Evolutionary conservation across 176 grass and related monocot species (phyloP).

Genomic region (Phyllostachys edulis): DNA sequence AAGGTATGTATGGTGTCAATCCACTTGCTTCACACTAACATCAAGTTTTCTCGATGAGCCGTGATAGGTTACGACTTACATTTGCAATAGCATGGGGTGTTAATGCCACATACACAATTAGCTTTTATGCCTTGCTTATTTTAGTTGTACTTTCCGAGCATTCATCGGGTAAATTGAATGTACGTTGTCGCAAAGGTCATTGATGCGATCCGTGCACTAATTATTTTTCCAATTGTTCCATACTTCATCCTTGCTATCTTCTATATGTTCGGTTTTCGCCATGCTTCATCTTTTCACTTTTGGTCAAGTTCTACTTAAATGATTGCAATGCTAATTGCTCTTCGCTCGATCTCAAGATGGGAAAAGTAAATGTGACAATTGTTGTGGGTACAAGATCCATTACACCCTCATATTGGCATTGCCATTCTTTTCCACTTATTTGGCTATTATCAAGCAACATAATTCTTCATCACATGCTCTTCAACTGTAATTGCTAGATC

Average conservation of each 20-base stretch:
- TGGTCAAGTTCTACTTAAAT: slow-evolving; percentile 73
- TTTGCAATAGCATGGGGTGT: no score
- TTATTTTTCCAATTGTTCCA: slow-evolving; percentile 85
- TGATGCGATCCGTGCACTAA: slow-evolving; percentile 85
- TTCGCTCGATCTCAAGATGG: slow-evolving; percentile 71
- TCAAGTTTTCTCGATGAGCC: no score
- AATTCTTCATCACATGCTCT: slow-evolving; percentile 84
- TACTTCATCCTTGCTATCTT: slow-evolving; percentile 77
- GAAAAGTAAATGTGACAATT: slow-evolving; percentile 89
- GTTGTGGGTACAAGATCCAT: slow-evolving; percentile 85
- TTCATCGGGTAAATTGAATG: no score
- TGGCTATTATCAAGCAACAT: slow-evolving; percentile 87
- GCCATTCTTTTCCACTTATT: slow-evolving; percentile 96
- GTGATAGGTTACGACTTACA: no score
- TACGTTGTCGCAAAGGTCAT: slow-evolving; percentile 97
- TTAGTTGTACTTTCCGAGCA: no score
- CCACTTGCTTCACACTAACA: no score
- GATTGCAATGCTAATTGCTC: slow-evolving; percentile 87
- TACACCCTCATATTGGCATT: slow-evolving; percentile 87
- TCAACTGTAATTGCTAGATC: slow-evolving; percentile 84
- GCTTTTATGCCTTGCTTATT: no score
- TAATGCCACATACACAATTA: no score
- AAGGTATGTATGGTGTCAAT: no score
- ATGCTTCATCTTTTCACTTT: slow-evolving; percentile 91
- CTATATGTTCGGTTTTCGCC: slow-evolving; percentile 97